Evolutionary conservation across 352 stramenopile species (phyloP), one percentile per base, ranked within the genome.

Genomic region (Poterioochromonas sp.): DNA sequence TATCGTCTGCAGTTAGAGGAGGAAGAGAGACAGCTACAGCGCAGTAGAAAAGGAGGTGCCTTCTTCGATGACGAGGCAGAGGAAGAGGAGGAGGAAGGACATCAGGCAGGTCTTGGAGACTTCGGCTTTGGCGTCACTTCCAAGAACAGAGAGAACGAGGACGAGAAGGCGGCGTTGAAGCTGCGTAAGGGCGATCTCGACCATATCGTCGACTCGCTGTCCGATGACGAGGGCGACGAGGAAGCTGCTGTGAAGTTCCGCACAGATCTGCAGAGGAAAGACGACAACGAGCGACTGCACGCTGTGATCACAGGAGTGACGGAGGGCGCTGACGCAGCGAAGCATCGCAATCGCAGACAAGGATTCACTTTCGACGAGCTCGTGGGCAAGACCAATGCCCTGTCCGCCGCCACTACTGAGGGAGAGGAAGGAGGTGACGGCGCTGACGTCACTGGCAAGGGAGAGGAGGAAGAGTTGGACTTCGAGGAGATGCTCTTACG

Each of bases 71-170:
- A 74, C 8, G 65, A 74, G 40, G 65, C 65, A 2, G 60, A 69
- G 60, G 60, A 69, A 43, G 60, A 69, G 32, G 65, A 74, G 29
- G 65, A 74, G 26, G 41, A 58, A 74, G 65, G 26, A 39, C 40
- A 54, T 18, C 40, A 74, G 29, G 65, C 40, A 39, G 65, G 65
- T 20, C 22, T 74, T 3, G 65, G 65, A 15, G 65, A 74, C 40
- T 74, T 74, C 40, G 65, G 65, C 18, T 74, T 74, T n/a, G 40
- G 39, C n/a, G 37, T 39, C 62, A 18, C 39, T n/a, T n/a, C 62
- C 3, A 71, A 71, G 1, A 5, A 15, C 11, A 32, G 54, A 11
- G 62, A 71, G 1, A 32, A 43, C 20, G 62, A 71, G 15, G 62
- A 71, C 15, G 35, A 71, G 62, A 5, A 54, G 39, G 29, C 51